Conservation (phyloP, 2,329 filamentous ascomycete species). For the Didymella pomorum region DNA sequence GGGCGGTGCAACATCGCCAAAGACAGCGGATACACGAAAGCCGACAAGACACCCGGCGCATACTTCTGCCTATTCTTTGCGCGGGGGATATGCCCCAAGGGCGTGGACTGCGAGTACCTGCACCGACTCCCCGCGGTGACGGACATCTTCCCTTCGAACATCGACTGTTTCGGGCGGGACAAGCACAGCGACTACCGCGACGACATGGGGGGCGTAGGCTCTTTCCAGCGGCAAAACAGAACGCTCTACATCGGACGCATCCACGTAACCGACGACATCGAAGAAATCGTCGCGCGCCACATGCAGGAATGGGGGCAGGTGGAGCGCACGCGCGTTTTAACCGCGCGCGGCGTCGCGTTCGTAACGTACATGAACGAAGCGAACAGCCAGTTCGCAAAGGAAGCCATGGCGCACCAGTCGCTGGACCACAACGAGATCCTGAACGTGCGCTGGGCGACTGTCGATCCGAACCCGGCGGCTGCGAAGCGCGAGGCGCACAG, state of each 20-base stretch:
- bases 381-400: constrained; percentile 62
- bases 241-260: constrained; percentile 94
- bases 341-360: constrained; percentile 88
- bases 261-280: constrained; percentile 95
- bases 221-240: constrained; percentile 90
- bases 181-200: constrained; percentile 93
- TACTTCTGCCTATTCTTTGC: constrained; percentile 96
- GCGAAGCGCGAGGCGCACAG: constrained; percentile 88
- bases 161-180: constrained; percentile 94
- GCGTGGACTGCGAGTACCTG: constrained; percentile 91
- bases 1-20: constrained; percentile 85
- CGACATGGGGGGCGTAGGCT: constrained; percentile 97
- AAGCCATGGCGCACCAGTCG: constrained; percentile 94
- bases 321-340: constrained; percentile 86
- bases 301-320: constrained; percentile 97
- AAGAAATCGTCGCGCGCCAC: constrained; percentile 92
- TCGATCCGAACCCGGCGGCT: constrained; percentile 93
- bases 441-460: constrained; percentile 96
- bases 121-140: constrained; percentile 86
- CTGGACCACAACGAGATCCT: constrained; percentile 91
- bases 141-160: constrained; percentile 90
- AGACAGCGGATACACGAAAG: constrained; percentile 63
- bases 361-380: constrained; percentile 89
- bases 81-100: constrained; percentile 81
- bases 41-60: constrained; percentile 65